Evolutionary conservation across 306 rosid species (phyloP).

Genomic region (Trichosanthes cucumerina): DNA sequence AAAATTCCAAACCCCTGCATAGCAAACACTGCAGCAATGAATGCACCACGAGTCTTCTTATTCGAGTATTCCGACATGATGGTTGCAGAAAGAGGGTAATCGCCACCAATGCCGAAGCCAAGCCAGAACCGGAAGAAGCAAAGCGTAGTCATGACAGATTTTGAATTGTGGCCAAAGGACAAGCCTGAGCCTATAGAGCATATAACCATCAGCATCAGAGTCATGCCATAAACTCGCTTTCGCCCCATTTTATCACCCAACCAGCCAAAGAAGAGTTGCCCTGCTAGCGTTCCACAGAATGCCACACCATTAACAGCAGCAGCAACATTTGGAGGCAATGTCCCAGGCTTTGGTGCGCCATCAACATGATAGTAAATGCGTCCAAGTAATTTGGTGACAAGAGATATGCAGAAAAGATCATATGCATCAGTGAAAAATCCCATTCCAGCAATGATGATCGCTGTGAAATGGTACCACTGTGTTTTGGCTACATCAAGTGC

Average conservation of each 20-base stretch:
- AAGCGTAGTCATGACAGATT: slow-evolving; percentile 52
- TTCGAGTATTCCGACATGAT: slow-evolving; percentile 73
- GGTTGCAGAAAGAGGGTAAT: slow-evolving; percentile 75
- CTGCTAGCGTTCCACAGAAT: slow-evolving; percentile 50
- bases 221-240: slow-evolving; percentile 61
- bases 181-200: slow-evolving; percentile 62
- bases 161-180: slow-evolving; percentile 42
- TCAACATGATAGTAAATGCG: slow-evolving; percentile 63
- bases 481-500: slow-evolving; percentile 64
- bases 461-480: slow-evolving; percentile 73
- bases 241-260: slow-evolving; percentile 69
- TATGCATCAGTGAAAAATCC: slow-evolving; percentile 86
- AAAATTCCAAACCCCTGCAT: slow-evolving; percentile 83
- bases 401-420: slow-evolving; percentile 59
- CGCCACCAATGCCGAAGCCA: slow-evolving; percentile 76
- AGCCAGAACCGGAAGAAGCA: slow-evolving; percentile 80
- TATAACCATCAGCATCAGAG: slow-evolving; percentile 55
- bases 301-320: slow-evolving; percentile 73
- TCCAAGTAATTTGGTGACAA: slow-evolving; percentile 69
- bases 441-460: slow-evolving; percentile 66
- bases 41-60: slow-evolving; percentile 69
- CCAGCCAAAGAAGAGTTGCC: slow-evolving; percentile 86
- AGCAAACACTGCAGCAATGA: slow-evolving; percentile 71
- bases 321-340: slow-evolving; percentile 54
- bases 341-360: slow-evolving; percentile 41